Percentiles rank a stretch among this genome's conserved stretches.
These are phyloP conservation scores for Viridothelium virens DNA, from an alignment of 495 filamentous ascomycete genomes.

Conservation along the genomic window DNA sequence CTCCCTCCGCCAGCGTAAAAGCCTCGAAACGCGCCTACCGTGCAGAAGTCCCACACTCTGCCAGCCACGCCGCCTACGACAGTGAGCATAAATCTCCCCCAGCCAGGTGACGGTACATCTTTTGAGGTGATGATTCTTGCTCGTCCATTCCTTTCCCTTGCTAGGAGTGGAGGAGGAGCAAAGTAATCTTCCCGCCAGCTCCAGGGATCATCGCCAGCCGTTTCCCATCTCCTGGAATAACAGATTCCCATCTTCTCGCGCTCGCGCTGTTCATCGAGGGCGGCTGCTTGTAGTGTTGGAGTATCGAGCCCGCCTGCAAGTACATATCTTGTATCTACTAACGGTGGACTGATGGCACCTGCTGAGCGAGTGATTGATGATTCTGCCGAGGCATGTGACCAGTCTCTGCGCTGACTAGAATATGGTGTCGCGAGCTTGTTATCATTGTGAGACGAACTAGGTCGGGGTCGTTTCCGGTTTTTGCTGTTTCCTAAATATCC, in stretches of 20 bases:
- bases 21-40: constrained; percentile 60
- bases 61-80: constrained; percentile 52
- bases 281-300: constrained; percentile 42
- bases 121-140: constrained; percentile 8
- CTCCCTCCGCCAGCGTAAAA: constrained; percentile 79
- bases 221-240: constrained; percentile 3
- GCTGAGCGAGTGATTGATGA: constrained; percentile 13
- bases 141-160: constrained; percentile 25
- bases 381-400: constrained; percentile 7
- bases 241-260: background rate
- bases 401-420: background rate
- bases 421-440: background rate
- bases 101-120: constrained; percentile 32
- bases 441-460: constrained; percentile 23
- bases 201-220: constrained; percentile 2
- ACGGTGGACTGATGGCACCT: constrained; percentile 37
- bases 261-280: constrained; percentile 40
- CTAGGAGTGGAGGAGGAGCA: constrained; percentile 17
- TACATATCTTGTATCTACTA: constrained; percentile 49
- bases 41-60: constrained; percentile 78
- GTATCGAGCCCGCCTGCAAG: constrained; percentile 60
- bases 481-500: constrained; percentile 19
- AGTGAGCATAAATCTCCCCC: constrained; percentile 44
- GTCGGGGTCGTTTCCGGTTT: constrained; percentile 29
- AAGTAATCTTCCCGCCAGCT: background rate